A percentile compares a stretch with the other conserved stretches of the same genome.
phyloP scores from a whole-genome alignment of 176 grass and related monocot genomes.

The Carex myosuroides region DNA sequence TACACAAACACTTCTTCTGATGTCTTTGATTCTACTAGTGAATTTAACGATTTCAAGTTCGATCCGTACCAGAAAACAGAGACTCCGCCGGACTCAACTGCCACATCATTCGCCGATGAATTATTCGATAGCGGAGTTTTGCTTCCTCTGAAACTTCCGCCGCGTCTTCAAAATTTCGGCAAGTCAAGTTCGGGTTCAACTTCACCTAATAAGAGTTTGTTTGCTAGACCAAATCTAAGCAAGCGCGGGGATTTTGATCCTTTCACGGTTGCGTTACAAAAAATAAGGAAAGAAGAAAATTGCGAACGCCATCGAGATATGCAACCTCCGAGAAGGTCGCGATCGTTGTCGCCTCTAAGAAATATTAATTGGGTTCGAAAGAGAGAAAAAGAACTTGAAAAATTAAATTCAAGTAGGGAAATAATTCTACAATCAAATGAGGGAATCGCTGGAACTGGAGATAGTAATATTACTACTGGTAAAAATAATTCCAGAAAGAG shows the following conservation, averaged over 20 bases:
- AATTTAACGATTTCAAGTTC: constrained; percentile 18
- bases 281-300: constrained; percentile 25
- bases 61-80: neutral
- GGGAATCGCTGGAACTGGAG: neutral
- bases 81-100: neutral
- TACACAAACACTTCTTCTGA: neutral
- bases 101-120: constrained; percentile 20
- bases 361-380: constrained; percentile 16
- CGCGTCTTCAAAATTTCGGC: constrained; percentile 15
- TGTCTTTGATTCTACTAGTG: neutral
- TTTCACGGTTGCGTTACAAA: constrained; percentile 29
- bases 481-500: constrained; percentile 11
- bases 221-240: neutral
- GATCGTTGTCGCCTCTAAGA: constrained; percentile 28
- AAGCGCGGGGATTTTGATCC: constrained; percentile 25
- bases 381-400: neutral
- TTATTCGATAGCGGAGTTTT: constrained; percentile 22
- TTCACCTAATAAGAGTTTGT: constrained; percentile 17
- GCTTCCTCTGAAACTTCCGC: constrained; percentile 29
- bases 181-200: neutral
- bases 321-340: constrained; percentile 14
- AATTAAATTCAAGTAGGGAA: neutral
- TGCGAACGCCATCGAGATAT: neutral
- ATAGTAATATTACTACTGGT: neutral
- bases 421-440: neutral